Evolutionary conservation across 192 early-diverging fungal species (phyloP).

Genomic region (Coemansia aciculifera): DNA sequence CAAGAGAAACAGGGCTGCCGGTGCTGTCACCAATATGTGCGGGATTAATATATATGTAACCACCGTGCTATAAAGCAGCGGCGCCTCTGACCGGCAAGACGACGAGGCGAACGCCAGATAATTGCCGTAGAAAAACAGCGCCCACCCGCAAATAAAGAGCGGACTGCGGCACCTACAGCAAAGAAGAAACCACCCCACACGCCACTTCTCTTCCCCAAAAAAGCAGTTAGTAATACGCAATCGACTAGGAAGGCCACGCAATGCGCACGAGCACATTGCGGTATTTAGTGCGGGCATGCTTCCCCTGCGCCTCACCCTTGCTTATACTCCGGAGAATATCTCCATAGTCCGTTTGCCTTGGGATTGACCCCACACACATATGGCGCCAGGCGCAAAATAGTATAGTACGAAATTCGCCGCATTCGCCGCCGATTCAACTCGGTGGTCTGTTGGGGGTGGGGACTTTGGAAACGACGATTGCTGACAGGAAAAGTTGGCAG

Average conservation of each 20-base stretch:
- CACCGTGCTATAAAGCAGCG: constrained; percentile 61
- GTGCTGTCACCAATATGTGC: constrained; percentile 56
- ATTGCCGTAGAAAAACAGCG: constrained; percentile 72
- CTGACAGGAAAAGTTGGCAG: neutral
- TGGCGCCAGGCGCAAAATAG: neutral
- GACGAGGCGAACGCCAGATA: constrained; percentile 60
- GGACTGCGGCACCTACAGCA: constrained; percentile 60
- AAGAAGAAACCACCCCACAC: constrained; percentile 6
- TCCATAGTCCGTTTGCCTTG: neutral
- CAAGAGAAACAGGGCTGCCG: constrained; percentile 56
- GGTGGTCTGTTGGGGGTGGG: constrained; percentile 4
- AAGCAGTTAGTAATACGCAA: neutral
- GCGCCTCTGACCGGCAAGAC: constrained; percentile 48
- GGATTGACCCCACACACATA: neutral
- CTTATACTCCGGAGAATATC: neutral
- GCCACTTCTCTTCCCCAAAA: constrained; percentile 9
- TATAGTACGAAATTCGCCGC: neutral
- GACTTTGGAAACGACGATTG: neutral
- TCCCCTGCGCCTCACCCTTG: constrained; percentile 2
- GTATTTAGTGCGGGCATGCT: constrained; percentile 11
- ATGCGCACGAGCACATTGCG: neutral
- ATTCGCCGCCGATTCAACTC: neutral
- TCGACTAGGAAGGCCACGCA: neutral
- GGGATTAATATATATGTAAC: constrained; percentile 68
- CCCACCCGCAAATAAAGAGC: constrained; percentile 61